Base-by-base conservation (phyloP, 805 yeast species). In the Lachancea sp. region DNA sequence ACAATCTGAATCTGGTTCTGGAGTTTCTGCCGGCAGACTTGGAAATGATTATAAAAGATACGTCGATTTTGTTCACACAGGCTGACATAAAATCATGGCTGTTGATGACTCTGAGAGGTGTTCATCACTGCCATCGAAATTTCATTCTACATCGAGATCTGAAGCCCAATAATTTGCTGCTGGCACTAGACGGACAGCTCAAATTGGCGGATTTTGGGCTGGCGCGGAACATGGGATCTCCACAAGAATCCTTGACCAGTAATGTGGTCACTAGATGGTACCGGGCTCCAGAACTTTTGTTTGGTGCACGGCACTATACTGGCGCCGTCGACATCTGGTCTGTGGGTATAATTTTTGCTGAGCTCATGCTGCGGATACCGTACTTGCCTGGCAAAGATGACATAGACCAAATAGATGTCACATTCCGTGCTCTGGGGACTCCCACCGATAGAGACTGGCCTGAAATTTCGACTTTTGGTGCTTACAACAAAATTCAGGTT, bases 181-280 rank as follows among this genome's bases (percentile, higher is more conserved):
- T 93, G 31, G 84, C 96, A 0, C 93, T 95, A 0, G 78, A 77
- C 48, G 99, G 99, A 0, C 81, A 84, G 51, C 71, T 93, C 49
- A 93, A 93, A 62, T 75, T 93, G 49, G 99, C 99, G 2, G 99
- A 93, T 86, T 93, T 93, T 70, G 99, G 99, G 53, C 71, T 91
- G 37, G 98, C 98, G 0, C 70, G 99, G 50, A 77, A 90, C 2
- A 69, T 87, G 47, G 91, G 95, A 0, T 73, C 82, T 19, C 86
- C 90, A 0, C 78, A 79, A 47, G 93, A 85, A 51, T 77, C 74
- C 37, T 69, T 93, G 62, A 86, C 98, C 0, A 85, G 95, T 1
- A 91, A 90, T 51, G 99, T 93, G 3, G 99, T 93, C 1, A 93
- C 99, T 2, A 69, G 98, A 49, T 93, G 99, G 99, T 93, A 93